These are phyloP conservation scores for Endogone sp. DNA, from an alignment of 192 early-diverging fungal genomes.

Conservation along the genomic window DNA sequence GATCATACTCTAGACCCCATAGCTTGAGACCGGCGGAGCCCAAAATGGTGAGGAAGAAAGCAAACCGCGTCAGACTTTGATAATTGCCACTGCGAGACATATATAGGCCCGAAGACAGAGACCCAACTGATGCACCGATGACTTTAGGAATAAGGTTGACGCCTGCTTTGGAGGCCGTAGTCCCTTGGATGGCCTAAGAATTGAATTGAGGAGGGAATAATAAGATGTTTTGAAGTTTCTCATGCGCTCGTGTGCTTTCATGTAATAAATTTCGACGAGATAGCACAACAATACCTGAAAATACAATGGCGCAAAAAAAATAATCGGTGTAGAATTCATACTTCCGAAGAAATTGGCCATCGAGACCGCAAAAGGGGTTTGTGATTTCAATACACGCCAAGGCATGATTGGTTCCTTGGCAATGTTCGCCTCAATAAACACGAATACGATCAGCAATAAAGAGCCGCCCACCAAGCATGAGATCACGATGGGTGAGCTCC, in stretches of 20 bases:
- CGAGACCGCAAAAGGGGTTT: constrained; percentile 28
- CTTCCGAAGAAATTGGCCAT: constrained; percentile 43
- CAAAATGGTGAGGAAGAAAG: constrained; percentile 45
- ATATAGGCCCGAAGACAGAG: constrained; percentile 20
- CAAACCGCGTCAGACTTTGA: constrained; percentile 26
- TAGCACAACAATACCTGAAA: constrained; percentile 25
- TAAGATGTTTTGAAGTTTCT: not conserved
- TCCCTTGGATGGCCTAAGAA: constrained; percentile 19
- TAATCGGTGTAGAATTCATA: constrained; percentile 27
- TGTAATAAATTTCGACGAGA: too few species aligned
- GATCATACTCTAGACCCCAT: constrained; percentile 46
- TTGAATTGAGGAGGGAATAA: not conserved
- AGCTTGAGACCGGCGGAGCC: constrained; percentile 51
- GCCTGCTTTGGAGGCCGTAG: constrained; percentile 19
- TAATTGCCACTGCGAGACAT: constrained; percentile 34
- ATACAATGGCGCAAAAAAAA: constrained; percentile 32
- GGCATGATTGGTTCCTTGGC: constrained; percentile 65
- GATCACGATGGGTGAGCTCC: constrained; percentile 44
- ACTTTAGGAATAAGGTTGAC: constrained; percentile 28
- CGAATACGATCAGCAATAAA: constrained; percentile 29
- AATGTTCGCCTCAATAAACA: constrained; percentile 51
- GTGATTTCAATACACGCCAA: constrained; percentile 48
- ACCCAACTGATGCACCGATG: constrained; percentile 16
- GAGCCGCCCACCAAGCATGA: constrained; percentile 36
- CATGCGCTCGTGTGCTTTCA: not conserved